These are phyloP conservation scores for Carex scoparia DNA, from an alignment of 176 grass and related monocot species.

Conservation along the genomic window DNA sequence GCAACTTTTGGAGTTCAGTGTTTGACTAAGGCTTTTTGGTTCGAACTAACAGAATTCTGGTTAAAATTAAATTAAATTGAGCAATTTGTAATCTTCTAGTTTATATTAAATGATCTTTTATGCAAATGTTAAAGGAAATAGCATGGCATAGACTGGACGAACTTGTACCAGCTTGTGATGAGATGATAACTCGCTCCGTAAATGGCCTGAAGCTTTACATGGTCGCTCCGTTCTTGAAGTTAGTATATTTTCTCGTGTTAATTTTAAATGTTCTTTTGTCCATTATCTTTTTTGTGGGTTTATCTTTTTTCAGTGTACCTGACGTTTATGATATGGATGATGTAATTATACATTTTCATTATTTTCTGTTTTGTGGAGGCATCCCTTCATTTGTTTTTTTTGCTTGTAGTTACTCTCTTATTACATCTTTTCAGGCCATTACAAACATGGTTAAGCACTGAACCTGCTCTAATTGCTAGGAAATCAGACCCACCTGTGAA, in stretches of 20 bases:
- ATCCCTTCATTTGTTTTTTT: constrained; percentile 14
- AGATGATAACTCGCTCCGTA: constrained; percentile 65
- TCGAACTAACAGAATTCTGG: not conserved
- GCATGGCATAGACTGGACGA: constrained; percentile 92
- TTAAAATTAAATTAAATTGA: not conserved
- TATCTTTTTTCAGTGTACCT: constrained; percentile 2
- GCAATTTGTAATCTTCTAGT: not conserved
- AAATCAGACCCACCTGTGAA: constrained; percentile 66
- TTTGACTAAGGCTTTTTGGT: not conserved
- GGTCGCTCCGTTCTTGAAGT: constrained; percentile 92
- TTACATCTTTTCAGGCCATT: constrained; percentile 35
- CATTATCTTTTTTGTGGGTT: not conserved
- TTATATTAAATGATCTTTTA: not conserved
- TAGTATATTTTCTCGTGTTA: constrained; percentile 27
- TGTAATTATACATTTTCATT: not conserved
- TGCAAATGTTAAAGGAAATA: constrained; percentile 61
- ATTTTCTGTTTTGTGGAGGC: not conserved
- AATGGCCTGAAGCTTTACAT: constrained; percentile 97
- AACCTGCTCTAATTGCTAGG: constrained; percentile 42
- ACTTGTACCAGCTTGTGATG: constrained; percentile 77
- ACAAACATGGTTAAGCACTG: constrained; percentile 63
- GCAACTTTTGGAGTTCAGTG: not conserved
- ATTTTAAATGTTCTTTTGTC: not conserved
- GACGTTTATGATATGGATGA: not conserved
- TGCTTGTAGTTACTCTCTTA: not conserved